phyloP scores from a whole-genome alignment of 2,329 filamentous ascomycete species.

The Verruconis gallopava region DNA sequence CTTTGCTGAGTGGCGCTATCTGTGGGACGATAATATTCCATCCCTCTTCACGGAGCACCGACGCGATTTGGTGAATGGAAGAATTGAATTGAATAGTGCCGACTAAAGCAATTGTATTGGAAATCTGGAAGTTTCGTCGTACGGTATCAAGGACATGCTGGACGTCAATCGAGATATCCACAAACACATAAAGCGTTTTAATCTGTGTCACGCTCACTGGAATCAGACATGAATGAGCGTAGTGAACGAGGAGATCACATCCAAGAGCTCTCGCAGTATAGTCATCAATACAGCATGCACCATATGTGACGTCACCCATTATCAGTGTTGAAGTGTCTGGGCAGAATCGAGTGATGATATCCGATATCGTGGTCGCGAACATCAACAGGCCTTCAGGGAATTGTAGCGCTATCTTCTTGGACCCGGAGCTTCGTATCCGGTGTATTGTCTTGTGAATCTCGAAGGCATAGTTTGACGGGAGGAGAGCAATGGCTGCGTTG shows the following conservation, averaged over 20 bases:
- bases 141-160: slow-evolving; percentile 75
- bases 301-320: slow-evolving; percentile 98
- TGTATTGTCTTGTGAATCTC: slow-evolving; percentile 98
- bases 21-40: slow-evolving; percentile 82
- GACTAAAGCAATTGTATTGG: slow-evolving; percentile 82
- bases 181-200: slow-evolving; percentile 94
- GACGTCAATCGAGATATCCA: slow-evolving; percentile 93
- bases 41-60: slow-evolving; percentile 67
- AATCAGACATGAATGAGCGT: slow-evolving; percentile 92
- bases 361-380: slow-evolving; percentile 94
- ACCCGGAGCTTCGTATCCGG: slow-evolving; percentile 66
- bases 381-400: slow-evolving; percentile 91
- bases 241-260: slow-evolving; percentile 90
- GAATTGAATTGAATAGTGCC: slow-evolving; percentile 99
- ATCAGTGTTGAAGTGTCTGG: slow-evolving; percentile 84
- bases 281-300: slow-evolving; percentile 96
- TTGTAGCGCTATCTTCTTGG: slow-evolving; percentile 82
- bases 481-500: slow-evolving; percentile 71
- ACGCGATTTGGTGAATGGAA: slow-evolving; percentile 75
- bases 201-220: slow-evolving; percentile 95
- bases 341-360: slow-evolving; percentile 91
- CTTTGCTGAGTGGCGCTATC: slow-evolving; percentile 82
- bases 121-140: slow-evolving; percentile 71
- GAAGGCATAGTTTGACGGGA: slow-evolving; percentile 95
- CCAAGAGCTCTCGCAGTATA: slow-evolving; percentile 90